These are phyloP conservation scores for Mortierella sp. DNA, from an alignment of 371 early-diverging fungal species.

Conservation along the genomic window DNA sequence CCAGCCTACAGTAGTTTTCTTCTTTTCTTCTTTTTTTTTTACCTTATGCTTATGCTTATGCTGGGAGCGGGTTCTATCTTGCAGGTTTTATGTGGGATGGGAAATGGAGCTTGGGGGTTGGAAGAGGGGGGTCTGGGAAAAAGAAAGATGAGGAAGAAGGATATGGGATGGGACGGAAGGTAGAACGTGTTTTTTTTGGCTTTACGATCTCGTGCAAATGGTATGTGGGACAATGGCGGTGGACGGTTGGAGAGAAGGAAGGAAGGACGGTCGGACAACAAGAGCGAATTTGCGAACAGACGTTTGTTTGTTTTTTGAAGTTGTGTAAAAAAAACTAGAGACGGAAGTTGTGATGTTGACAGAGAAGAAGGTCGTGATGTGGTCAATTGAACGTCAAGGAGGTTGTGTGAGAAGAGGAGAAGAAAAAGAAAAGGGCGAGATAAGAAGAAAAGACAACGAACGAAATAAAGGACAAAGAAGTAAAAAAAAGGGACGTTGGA, in stretches of 20 bases:
- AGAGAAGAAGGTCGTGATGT: background rate
- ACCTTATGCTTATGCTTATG: background rate
- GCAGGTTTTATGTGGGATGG: background rate
- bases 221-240: background rate
- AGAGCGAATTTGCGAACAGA: background rate
- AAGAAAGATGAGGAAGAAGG: too few species aligned
- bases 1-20: background rate
- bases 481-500: conserved; percentile 3
- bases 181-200: background rate
- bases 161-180: background rate
- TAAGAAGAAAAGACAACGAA: background rate
- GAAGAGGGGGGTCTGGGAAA: too few species aligned
- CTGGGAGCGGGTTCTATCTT: background rate
- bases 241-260: background rate
- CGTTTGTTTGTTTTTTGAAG: background rate
- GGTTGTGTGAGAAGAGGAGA: background rate
- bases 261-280: background rate
- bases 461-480: background rate
- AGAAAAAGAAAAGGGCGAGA: background rate
- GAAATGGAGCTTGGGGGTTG: background rate
- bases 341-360: background rate
- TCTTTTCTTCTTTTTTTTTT: background rate
- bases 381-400: background rate
- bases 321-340: background rate
- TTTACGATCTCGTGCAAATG: background rate